phyloP scores from a whole-genome alignment of 2,329 filamentous ascomycete species.

The Xylariales sp. region DNA sequence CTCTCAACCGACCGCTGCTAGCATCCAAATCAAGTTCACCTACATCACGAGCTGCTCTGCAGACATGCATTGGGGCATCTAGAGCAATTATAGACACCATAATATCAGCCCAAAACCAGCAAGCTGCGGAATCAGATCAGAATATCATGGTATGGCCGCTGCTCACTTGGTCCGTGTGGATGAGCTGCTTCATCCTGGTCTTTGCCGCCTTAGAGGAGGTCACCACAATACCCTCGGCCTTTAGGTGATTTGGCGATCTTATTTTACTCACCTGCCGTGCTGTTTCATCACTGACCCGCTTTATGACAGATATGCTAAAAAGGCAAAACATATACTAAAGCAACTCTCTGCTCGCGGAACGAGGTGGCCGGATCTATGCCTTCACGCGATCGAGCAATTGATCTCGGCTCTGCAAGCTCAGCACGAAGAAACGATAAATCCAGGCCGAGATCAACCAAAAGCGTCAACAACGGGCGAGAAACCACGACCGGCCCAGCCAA shows the following conservation, averaged over 20 bases:
- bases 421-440: constrained; percentile 2
- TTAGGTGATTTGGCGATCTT: constrained; percentile 5
- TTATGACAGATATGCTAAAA: constrained; percentile 11
- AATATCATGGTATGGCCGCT: constrained; percentile 12
- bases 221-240: constrained; percentile 10
- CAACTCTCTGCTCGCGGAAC: constrained; percentile 12
- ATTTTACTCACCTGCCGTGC: not conserved
- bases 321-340: constrained; percentile 9
- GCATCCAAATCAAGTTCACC: constrained; percentile 11
- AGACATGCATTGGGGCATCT: constrained; percentile 15
- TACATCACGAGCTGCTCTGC: constrained; percentile 13
- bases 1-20: constrained; percentile 13
- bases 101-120: constrained; percentile 6
- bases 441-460: not conserved
- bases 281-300: not conserved
- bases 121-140: not conserved
- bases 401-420: constrained; percentile 8
- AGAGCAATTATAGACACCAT: constrained; percentile 13
- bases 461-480: not conserved
- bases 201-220: constrained; percentile 14
- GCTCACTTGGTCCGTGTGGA: constrained; percentile 16
- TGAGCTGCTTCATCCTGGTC: constrained; percentile 15
- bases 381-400: constrained; percentile 11
- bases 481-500: too few relatives aligned
- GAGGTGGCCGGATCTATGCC: constrained; percentile 13